These are phyloP conservation scores for Apiotrichum gamsii DNA, from an alignment of 1,284 basidiomycete genomes.

Conservation along the genomic window DNA sequence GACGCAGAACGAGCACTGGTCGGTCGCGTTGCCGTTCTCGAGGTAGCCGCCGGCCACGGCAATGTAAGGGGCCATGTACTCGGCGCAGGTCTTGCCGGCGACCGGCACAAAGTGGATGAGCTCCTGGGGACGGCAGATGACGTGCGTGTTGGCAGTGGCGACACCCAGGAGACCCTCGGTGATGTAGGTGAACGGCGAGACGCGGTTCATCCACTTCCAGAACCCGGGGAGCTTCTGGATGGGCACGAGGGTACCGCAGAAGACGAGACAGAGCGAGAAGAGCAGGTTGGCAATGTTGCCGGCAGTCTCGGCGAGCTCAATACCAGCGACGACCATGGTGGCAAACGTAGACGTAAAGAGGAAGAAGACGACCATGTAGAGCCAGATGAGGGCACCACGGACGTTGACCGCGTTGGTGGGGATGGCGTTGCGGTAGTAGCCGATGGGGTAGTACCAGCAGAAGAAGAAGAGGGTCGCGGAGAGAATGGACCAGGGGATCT, in stretches of 20 bases:
- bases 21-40: conserved; percentile 28
- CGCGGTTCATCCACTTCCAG: conserved; percentile 77
- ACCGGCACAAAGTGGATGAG: conserved; percentile 43
- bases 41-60: conserved; percentile 43
- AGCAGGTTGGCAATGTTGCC: conserved; percentile 48
- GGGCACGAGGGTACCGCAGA: conserved; percentile 58
- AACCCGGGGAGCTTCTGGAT: conserved; percentile 54
- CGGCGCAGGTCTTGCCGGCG: conserved; percentile 46
- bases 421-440: conserved; percentile 44
- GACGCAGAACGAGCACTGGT: conserved; percentile 48
- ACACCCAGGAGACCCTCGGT: conserved; percentile 53
- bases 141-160: conserved; percentile 38
- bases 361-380: conserved; percentile 41
- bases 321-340: conserved; percentile 41
- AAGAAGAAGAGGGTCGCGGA: conserved; percentile 48
- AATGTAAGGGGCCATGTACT: conserved; percentile 46
- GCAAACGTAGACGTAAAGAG: conserved; percentile 48
- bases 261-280: conserved; percentile 51
- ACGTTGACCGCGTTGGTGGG: conserved; percentile 34
- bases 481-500: conserved; percentile 50
- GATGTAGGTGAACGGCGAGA: conserved; percentile 63
- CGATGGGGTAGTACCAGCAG: conserved; percentile 49
- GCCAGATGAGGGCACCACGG: conserved; percentile 44
- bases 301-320: conserved; percentile 44
- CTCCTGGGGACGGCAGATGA: conserved; percentile 47